Conservation (phyloP, 192 early-diverging fungal genomes). For the Entomortierella parvispora region DNA sequence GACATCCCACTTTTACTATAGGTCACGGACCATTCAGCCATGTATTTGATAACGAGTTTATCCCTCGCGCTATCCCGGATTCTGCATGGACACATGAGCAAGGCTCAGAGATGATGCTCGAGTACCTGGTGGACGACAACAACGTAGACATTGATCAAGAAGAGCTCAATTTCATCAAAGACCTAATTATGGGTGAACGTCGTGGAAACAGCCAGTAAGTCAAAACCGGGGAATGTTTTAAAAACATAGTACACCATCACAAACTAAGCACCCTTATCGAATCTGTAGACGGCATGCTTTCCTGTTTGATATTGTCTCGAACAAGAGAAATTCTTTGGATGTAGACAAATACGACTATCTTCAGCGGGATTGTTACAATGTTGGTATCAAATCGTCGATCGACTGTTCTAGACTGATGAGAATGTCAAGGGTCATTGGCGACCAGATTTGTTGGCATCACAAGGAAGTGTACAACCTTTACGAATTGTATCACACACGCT, state of each 20-base stretch:
- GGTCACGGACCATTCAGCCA: slow-evolving; percentile 98
- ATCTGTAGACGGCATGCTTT: slow-evolving; percentile 61
- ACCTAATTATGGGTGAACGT: slow-evolving; percentile 74
- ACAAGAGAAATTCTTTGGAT: slow-evolving; percentile 93
- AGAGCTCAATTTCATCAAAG: slow-evolving; percentile 73
- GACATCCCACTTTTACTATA: slow-evolving; percentile 19
- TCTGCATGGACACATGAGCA: slow-evolving; percentile 78
- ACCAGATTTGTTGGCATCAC: slow-evolving; percentile 89
- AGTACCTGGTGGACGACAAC: slow-evolving; percentile 77
- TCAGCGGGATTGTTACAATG: slow-evolving; percentile 83
- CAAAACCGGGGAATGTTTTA: not conserved
- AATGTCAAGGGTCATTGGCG: slow-evolving; percentile 85
- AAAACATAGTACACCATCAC: not conserved
- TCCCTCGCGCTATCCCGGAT: slow-evolving; percentile 70
- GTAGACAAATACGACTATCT: slow-evolving; percentile 94
- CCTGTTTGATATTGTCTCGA: slow-evolving; percentile 96
- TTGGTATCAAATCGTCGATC: slow-evolving; percentile 65
- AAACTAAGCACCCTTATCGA: not conserved
- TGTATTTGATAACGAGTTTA: slow-evolving; percentile 92
- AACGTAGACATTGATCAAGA: slow-evolving; percentile 73
- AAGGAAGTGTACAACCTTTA: slow-evolving; percentile 93
- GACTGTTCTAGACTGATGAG: slow-evolving; percentile 75
- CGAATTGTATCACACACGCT: slow-evolving; percentile 86
- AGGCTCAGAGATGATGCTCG: slow-evolving; percentile 88
- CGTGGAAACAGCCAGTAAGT: slow-evolving; percentile 54